Base-by-base conservation (phyloP, 108 stramenopile genomes). In the Cyclotella baltica region DNA sequence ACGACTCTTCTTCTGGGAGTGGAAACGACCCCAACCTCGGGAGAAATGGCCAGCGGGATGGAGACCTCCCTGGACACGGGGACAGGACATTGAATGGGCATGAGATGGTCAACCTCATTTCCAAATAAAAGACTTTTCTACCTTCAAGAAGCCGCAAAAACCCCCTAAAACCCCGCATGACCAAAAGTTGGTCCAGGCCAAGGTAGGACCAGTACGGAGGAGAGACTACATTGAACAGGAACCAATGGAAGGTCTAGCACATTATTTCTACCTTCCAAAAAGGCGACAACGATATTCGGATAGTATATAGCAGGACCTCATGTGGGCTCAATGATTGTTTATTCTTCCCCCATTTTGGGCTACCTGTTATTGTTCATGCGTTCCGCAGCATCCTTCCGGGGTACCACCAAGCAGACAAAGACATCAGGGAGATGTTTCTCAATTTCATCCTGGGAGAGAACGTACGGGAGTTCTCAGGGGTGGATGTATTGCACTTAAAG, bases 341-440 rank as follows among this genome's bases (percentile, higher is more conserved):
- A 1, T 85, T 58, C 68, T 71, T 77, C 0, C 84, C 87, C 33
- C 51, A 63, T 10, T 88, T 88, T 62, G 72, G 50, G 0, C 51
- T 88, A 0, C 87, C 84, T 0, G 82, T 63, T 23, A 36, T 76
- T 10, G 29, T 29, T 11, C 27, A 76, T 3, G 37, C 46, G 0
- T 27, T 76, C 11, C 4, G 66, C 3, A 67, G 64, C 22, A 16
- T 77, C 13, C 25, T 63, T 0, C 38, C 69, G 52, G 65, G 70
- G 0, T 77, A 77, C 25, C 72, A 69, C 40, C 57, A 71, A 22
- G 83, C 62, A 0, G 80, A 87, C 69, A 70, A 69, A 34, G 80
- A 87, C 57, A 57, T 78, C 15, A 84, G 81, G 0, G 84, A 88
- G 65, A 75, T 83, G 78, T 88, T 88, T 62, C 51, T 73, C 9